A percentile compares a stretch with the other conserved stretches of the same genome.
phyloP scores from a whole-genome alignment of 129 eudicot genomes.

The Kitagawia praeruptora region DNA sequence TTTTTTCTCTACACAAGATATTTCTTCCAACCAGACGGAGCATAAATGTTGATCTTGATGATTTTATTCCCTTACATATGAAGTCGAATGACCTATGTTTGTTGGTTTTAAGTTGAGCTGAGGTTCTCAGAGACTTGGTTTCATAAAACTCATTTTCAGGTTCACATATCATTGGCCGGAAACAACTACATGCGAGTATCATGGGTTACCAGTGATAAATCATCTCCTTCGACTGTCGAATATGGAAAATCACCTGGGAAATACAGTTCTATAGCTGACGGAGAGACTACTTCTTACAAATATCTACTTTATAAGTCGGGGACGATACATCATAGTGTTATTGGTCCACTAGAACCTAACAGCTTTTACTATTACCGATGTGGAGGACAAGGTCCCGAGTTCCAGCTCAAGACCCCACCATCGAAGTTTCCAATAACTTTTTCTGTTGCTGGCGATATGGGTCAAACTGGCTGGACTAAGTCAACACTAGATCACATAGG shows the following conservation, averaged over 20 bases:
- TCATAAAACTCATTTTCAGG: conserved; percentile 37
- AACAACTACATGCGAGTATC: conserved; percentile 59
- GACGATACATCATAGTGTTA: conserved; percentile 77
- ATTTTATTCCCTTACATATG: background rate
- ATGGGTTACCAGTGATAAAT: conserved; percentile 53
- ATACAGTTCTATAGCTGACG: conserved; percentile 44
- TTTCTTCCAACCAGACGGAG: background rate
- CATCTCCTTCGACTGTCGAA: conserved; percentile 65
- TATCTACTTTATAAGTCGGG: conserved; percentile 67
- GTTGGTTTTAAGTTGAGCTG: background rate
- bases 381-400: conserved; percentile 79
- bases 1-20: background rate
- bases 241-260: conserved; percentile 71
- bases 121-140: conserved; percentile 1
- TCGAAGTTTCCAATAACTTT: conserved; percentile 71
- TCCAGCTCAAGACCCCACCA: conserved; percentile 72
- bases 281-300: conserved; percentile 63
- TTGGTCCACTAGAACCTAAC: conserved; percentile 71
- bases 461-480: conserved; percentile 94
- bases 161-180: conserved; percentile 86
- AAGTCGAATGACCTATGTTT: background rate
- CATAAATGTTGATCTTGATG: background rate
- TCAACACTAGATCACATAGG: conserved; percentile 83
- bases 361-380: conserved; percentile 69
- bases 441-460: conserved; percentile 91